phyloP scores from a whole-genome alignment of 257 asterid species.

The Nicotiana knightiana region DNA sequence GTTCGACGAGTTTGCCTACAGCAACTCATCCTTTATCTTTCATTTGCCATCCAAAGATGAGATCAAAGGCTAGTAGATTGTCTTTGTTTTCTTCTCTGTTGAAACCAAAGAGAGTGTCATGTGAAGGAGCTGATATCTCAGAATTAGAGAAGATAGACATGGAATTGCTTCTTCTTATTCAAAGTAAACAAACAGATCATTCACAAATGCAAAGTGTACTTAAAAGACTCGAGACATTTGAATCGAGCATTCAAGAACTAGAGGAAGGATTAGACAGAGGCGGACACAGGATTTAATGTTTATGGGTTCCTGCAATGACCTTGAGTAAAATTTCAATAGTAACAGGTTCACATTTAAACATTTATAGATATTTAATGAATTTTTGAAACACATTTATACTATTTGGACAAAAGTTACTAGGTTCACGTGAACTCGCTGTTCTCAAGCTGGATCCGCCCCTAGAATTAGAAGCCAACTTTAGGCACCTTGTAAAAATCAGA shows the following conservation, averaged over 20 bases:
- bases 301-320: too few relatives aligned
- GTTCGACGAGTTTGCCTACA: slow-evolving; percentile 37
- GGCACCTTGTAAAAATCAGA: slow-evolving; percentile 23
- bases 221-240: slow-evolving; percentile 15
- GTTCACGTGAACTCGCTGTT: too few relatives aligned
- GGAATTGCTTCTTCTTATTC: not conserved
- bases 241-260: slow-evolving; percentile 15
- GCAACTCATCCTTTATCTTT: slow-evolving; percentile 27
- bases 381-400: too few relatives aligned
- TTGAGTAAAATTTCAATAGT: too few relatives aligned
- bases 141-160: not conserved
- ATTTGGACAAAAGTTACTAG: too few relatives aligned
- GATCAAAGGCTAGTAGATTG: slow-evolving; percentile 21
- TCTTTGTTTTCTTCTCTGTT: slow-evolving; percentile 27
- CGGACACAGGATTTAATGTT: too few relatives aligned
- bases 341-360: too few relatives aligned
- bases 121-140: not conserved
- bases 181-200: slow-evolving; percentile 7
- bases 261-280: slow-evolving; percentile 6
- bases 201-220: not conserved
- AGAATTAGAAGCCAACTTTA: slow-evolving; percentile 3
- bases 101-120: not conserved
- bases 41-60: slow-evolving; percentile 22
- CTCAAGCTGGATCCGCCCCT: too few relatives aligned
- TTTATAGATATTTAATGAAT: too few relatives aligned